phyloP scores from a whole-genome alignment of 129 eudicot genomes.

The Logfia minima region DNA sequence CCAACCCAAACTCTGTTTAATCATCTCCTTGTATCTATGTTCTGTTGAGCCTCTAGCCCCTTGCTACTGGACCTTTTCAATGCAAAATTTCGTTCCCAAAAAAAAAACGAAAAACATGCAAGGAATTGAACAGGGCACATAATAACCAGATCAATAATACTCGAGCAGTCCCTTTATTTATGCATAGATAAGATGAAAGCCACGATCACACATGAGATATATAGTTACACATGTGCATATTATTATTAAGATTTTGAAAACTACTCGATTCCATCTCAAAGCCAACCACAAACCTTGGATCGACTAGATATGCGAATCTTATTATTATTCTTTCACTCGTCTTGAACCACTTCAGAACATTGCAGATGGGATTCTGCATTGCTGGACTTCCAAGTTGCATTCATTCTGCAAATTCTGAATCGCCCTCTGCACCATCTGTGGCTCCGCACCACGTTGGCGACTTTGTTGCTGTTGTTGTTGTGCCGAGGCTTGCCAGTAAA shows the following conservation, averaged over 20 bases:
- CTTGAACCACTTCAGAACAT: background rate
- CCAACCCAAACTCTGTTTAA: no score
- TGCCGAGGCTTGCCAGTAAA: background rate
- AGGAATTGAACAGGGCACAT: no score
- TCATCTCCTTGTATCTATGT: no score
- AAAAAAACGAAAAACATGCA: no score
- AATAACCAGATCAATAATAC: background rate
- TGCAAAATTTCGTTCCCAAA: no score
- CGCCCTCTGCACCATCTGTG: background rate
- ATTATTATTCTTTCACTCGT: background rate
- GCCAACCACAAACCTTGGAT: background rate
- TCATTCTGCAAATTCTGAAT: background rate
- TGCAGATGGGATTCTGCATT: constrained; percentile 15
- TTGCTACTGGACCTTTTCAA: no score
- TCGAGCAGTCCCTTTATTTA: background rate
- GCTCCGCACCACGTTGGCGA: background rate
- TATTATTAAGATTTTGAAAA: background rate
- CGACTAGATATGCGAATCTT: background rate
- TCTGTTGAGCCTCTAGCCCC: no score
- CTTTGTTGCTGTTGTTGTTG: background rate
- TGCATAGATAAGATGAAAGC: background rate
- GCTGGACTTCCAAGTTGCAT: constrained; percentile 7
- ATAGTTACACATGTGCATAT: constrained; percentile 2
- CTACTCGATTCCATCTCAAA: background rate
- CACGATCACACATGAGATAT: background rate